Evolutionary conservation across 1,284 basidiomycete genomes (phyloP).

Genomic region (Heimioporus punctisporus): DNA sequence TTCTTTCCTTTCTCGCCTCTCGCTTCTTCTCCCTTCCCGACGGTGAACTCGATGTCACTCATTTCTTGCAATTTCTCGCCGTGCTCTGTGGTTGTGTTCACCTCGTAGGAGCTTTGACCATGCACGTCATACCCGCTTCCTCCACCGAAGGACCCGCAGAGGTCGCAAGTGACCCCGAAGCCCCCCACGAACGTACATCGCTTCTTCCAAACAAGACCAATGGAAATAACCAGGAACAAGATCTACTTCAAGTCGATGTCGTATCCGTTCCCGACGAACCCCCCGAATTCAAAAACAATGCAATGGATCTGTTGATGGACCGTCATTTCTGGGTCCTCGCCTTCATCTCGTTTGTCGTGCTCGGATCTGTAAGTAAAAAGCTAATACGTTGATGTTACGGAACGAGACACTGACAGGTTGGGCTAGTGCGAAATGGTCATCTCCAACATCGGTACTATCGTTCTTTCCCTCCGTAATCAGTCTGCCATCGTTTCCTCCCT

Average conservation of each 20-base stretch:
- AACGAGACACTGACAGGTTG: neutral
- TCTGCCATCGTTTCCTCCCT: conserved; percentile 18
- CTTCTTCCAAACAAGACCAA: conserved; percentile 37
- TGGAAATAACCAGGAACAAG: conserved; percentile 3
- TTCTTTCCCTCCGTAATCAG: conserved; percentile 56
- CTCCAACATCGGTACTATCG: conserved; percentile 76
- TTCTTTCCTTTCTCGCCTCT: conserved; percentile 68
- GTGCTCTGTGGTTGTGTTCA: conserved; percentile 54
- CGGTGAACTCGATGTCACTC: conserved; percentile 54
- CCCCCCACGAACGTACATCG: conserved; percentile 43
- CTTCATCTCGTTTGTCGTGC: conserved; percentile 43
- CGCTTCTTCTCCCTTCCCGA: conserved; percentile 53
- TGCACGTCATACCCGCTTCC: conserved; percentile 33
- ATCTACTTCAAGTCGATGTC: conserved; percentile 17
- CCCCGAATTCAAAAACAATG: conserved; percentile 30
- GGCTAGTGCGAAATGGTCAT: conserved; percentile 79
- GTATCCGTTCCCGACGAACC: conserved; percentile 31
- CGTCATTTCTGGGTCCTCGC: conserved; percentile 59
- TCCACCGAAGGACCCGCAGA: conserved; percentile 30
- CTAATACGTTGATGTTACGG: too few species aligned
- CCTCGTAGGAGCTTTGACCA: conserved; percentile 50
- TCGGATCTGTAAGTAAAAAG: conserved; percentile 64
- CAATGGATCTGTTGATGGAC: conserved; percentile 51
- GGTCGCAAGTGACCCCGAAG: conserved; percentile 33
- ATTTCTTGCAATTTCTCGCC: conserved; percentile 61